Conservation (phyloP, 2,329 filamentous ascomycete species). For the Neophaeococcomyces mojaviensis region DNA sequence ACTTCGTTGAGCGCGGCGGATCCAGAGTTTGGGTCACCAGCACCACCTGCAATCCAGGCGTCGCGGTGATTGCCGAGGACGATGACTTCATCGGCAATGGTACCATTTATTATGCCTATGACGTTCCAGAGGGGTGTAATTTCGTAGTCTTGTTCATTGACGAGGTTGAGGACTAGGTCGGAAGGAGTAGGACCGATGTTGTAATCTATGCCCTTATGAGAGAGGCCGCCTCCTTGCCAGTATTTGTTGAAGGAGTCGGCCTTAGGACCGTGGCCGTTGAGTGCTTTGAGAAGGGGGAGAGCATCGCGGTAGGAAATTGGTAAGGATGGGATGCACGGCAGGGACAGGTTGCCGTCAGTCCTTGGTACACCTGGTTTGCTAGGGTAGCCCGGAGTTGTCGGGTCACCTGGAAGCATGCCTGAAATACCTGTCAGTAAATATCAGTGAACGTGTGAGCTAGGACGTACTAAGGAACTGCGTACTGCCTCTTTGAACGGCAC, state of each 20-base stretch:
- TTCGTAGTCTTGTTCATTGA: constrained; percentile 56
- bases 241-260: constrained; percentile 63
- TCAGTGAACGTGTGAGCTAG: constrained; percentile 5
- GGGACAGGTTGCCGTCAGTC: constrained; percentile 59
- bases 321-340: constrained; percentile 79
- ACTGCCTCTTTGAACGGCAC: constrained; percentile 83
- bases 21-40: constrained; percentile 46
- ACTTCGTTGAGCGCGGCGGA: constrained; percentile 44
- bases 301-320: constrained; percentile 86
- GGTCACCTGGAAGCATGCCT: constrained; percentile 61
- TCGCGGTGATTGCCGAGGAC: constrained; percentile 48
- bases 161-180: constrained; percentile 58
- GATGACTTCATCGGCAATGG: constrained; percentile 33
- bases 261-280: constrained; percentile 81
- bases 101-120: constrained; percentile 27
- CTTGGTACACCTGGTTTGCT: constrained; percentile 84
- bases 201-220: constrained; percentile 75
- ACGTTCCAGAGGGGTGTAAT: constrained; percentile 24
- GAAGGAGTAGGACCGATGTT: constrained; percentile 77
- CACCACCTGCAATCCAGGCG: constrained; percentile 48
- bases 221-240: constrained; percentile 67
- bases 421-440: constrained; percentile 18
- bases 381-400: constrained; percentile 88
- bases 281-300: constrained; percentile 74
- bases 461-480: constrained; percentile 68